These are phyloP conservation scores for Trematosphaeria pertusa DNA, from an alignment of 2,329 filamentous ascomycete species.

Conservation along the genomic window DNA sequence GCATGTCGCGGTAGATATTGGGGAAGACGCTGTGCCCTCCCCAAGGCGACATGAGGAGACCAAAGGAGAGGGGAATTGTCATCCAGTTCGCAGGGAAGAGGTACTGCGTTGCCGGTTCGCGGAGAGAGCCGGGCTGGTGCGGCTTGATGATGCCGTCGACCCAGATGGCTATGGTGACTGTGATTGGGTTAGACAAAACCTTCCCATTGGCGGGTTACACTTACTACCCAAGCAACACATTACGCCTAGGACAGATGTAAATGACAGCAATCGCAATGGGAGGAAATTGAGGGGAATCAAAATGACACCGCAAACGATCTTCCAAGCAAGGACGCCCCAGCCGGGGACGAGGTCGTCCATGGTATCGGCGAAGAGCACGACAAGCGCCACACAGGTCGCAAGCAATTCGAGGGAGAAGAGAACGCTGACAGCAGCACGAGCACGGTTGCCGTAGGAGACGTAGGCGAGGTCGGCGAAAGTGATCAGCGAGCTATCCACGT, in stretches of 20 bases:
- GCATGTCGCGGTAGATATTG: constrained; percentile 81
- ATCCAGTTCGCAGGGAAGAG: constrained; percentile 86
- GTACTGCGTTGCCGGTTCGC: constrained; percentile 79
- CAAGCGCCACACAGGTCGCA: constrained; percentile 85
- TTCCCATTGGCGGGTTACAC: constrained; percentile 47
- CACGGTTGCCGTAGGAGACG: constrained; percentile 84
- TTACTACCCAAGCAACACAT: constrained; percentile 85
- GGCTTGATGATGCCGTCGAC: constrained; percentile 87
- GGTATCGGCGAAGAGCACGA: constrained; percentile 95
- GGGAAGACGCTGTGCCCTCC: constrained; percentile 80
- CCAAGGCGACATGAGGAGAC: constrained; percentile 85
- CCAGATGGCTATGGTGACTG: constrained; percentile 84
- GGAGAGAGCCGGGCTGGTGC: constrained; percentile 79
- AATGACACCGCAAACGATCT: constrained; percentile 79
- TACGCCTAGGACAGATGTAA: constrained; percentile 93
- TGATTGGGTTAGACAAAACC: constrained; percentile 31
- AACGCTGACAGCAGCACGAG: constrained; percentile 80
- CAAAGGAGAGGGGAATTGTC: constrained; percentile 85
- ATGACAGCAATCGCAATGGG: constrained; percentile 82
- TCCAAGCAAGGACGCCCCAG: constrained; percentile 76
- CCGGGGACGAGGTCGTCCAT: constrained; percentile 79
- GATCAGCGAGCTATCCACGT: constrained; percentile 82
- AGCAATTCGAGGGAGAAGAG: constrained; percentile 88
- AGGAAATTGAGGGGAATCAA: constrained; percentile 84
- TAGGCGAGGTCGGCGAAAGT: constrained; percentile 95